Percentiles rank a stretch among this genome's conserved stretches.
phyloP scores from a whole-genome alignment of 164 flowering plant genomes.

The Cinnamomum micranthum region DNA sequence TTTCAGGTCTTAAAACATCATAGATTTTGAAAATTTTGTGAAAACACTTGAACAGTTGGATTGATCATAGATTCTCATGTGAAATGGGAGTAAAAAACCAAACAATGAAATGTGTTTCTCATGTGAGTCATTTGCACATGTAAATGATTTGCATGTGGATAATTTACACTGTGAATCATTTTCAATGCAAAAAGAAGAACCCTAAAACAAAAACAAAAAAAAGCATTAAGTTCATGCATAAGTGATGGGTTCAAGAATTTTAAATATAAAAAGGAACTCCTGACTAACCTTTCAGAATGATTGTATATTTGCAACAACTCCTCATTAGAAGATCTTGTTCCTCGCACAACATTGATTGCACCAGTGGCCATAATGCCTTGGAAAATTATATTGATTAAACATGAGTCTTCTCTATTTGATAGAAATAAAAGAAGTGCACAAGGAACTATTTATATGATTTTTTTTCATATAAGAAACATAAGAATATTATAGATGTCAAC shows the following conservation, averaged over 20 bases:
- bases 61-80: too few species aligned
- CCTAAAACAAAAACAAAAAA: neutral
- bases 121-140: too few species aligned
- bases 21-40: too few species aligned
- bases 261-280: neutral
- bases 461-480: neutral
- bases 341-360: slow-evolving; percentile 91
- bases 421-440: neutral
- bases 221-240: neutral
- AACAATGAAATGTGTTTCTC: too few species aligned
- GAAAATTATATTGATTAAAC: slow-evolving; percentile 6
- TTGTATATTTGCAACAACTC: slow-evolving; percentile 81
- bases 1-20: too few species aligned
- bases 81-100: too few species aligned
- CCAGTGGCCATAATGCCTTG: slow-evolving; percentile 90
- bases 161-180: too few species aligned
- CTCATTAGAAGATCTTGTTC: slow-evolving; percentile 81
- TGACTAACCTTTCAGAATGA: slow-evolving; percentile 80
- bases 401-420: neutral
- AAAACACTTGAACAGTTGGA: too few species aligned
- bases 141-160: too few species aligned
- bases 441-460: neutral
- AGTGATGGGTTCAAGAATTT: neutral
- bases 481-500: neutral
- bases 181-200: too few species aligned